A percentile compares a stretch with the other conserved stretches of the same genome.
Conservation (phyloP, 2,329 filamentous ascomycete species). For the Coniella lustricola region DNA sequence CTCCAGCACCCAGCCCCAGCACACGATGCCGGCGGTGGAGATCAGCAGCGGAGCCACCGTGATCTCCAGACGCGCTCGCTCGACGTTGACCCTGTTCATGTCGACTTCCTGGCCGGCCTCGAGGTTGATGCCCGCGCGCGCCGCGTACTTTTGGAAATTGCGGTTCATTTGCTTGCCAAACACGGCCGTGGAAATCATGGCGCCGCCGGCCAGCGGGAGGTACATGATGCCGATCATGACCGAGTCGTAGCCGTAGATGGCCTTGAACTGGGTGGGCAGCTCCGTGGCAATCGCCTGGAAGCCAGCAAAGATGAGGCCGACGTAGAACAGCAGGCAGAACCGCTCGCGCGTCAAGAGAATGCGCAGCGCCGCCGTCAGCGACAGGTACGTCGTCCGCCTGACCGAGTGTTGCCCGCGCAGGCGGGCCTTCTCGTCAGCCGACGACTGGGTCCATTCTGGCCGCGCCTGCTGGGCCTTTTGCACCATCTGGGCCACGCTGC, state of each 20-base stretch:
- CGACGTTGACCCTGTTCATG: conserved; percentile 29
- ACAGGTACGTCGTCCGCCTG: conserved; percentile 22
- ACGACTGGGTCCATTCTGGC: background rate
- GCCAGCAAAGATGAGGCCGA: conserved; percentile 29
- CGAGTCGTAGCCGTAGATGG: conserved; percentile 27
- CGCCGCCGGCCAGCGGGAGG: conserved; percentile 31
- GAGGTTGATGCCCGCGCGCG: conserved; percentile 39
- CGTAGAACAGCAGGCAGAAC: conserved; percentile 27
- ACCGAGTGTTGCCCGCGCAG: conserved; percentile 6
- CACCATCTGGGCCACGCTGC: conserved; percentile 18
- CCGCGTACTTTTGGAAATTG: conserved; percentile 51
- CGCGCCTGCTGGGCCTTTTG: conserved; percentile 12
- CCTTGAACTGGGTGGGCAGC: conserved; percentile 27
- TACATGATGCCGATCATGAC: conserved; percentile 37
- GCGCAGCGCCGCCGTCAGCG: conserved; percentile 25
- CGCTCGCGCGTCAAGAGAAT: conserved; percentile 31
- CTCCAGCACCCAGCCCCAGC: conserved; percentile 37
- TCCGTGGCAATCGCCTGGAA: conserved; percentile 28
- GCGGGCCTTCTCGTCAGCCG: background rate
- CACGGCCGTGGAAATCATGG: conserved; percentile 27
- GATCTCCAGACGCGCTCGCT: conserved; percentile 28
- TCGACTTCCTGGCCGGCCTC: conserved; percentile 36
- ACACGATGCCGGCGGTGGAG: conserved; percentile 33
- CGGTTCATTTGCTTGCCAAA: conserved; percentile 50
- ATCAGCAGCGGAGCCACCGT: conserved; percentile 35